Evolutionary conservation across 768 basidiomycete genomes (phyloP), one percentile per base, ranked within the genome.

Genomic region (Lentinus tigrinus): DNA sequence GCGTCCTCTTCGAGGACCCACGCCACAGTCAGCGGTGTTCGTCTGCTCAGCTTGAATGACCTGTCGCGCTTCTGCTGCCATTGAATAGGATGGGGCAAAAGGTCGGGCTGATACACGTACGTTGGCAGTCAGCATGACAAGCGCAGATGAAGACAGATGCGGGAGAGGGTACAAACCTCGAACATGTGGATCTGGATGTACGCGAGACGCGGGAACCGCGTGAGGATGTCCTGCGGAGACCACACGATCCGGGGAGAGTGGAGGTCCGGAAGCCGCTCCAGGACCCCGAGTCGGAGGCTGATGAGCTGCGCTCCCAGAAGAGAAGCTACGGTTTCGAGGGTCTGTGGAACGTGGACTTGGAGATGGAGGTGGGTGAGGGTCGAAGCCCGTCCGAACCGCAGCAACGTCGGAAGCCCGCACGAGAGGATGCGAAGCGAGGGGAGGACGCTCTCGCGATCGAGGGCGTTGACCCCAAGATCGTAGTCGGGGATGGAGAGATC

Each of bases 1-100:
- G 49, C 49, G 19, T 50, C 49, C 36, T 36, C 49, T 9, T 50
- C 49, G 49, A 50, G 49, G 13, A 38, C 49, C 49, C 34, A 50
- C 19, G 17, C 49, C 17, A 50, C 49, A 3, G 49, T 50, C 10
- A 50, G 49, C 49, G 49, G 43, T 10, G 8, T 23, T 3, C 19
- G 8, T 9, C 23, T 46, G 23, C 24, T 23, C 14, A 24, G 23
- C 2, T 1, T 7, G 5, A 23, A 7, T 23, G 23, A 46, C 43
- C 21, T 19, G 23, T 46, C 43, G 23, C 43, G 43, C 43, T 24
- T 46, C 21, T 46, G 34, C 49, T 50, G 49, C 49, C 49, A 50
- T 34, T 50, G 49, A 23, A 50, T 50, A n/a, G 49, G 34, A 23
- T 34, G 49, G 31, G 36, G 36, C 4, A 50, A 11, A 13, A 50